Percentiles rank a stretch among this genome's conserved stretches.
Evolutionary conservation across 2,329 filamentous ascomycete genomes (phyloP).

Genomic region (Fusarium denticulatum): DNA sequence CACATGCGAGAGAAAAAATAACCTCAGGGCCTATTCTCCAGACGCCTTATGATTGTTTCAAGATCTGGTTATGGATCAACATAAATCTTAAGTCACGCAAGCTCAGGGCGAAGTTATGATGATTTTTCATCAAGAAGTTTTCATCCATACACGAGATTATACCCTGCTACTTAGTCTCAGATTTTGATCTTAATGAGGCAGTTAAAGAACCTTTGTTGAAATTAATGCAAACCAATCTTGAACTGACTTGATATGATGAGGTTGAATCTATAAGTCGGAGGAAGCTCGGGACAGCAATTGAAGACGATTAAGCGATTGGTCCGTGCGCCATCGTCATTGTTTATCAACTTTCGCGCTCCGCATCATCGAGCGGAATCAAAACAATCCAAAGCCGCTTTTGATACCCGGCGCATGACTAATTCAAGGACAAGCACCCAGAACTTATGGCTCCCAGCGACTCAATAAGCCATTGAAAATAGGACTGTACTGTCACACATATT

Average conservation of each 20-base stretch:
- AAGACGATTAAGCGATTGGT: constrained; percentile 4
- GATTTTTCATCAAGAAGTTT: not conserved
- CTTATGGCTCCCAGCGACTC: no score
- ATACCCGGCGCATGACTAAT: not conserved
- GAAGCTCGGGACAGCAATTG: constrained; percentile 7
- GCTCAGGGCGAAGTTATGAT: not conserved
- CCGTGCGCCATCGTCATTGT: constrained; percentile 21
- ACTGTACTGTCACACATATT: not conserved
- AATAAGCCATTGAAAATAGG: not conserved
- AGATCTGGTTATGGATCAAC: not conserved
- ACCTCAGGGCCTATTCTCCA: not conserved
- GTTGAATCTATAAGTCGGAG: not conserved
- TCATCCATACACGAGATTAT: not conserved
- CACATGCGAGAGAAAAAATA: no score
- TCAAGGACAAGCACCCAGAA: not conserved
- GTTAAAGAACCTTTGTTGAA: not conserved
- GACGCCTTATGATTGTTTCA: not conserved
- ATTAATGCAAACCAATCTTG: not conserved
- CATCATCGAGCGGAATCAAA: constrained; percentile 8
- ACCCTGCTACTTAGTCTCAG: not conserved
- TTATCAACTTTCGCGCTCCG: constrained; percentile 12
- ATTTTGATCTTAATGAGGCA: accelerated
- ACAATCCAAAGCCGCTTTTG: not conserved
- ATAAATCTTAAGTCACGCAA: not conserved
- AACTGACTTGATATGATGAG: not conserved